phyloP scores from a whole-genome alignment of 768 basidiomycete genomes.

The Tephrocybe sp. region DNA sequence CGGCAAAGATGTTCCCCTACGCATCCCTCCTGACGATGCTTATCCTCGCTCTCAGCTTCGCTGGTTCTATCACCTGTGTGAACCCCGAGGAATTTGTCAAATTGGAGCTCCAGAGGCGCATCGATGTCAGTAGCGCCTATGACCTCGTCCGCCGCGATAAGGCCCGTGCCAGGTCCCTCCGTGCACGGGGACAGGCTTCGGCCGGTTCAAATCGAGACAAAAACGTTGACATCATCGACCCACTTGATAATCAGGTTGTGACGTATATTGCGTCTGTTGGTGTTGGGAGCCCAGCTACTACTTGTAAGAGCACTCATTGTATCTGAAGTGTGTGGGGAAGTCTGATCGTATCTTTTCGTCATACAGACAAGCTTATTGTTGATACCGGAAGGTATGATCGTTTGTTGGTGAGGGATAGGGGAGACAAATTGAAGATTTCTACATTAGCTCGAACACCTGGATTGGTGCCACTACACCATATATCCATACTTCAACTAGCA shows the following conservation, averaged over 20 bases:
- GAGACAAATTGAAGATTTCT: too few relatives aligned
- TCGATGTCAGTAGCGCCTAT: slow-evolving; percentile 47
- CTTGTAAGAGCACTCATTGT: too few relatives aligned
- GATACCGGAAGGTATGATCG: too few relatives aligned
- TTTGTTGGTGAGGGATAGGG: too few relatives aligned
- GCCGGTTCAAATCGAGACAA: slow-evolving; percentile 26
- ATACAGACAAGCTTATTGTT: too few relatives aligned
- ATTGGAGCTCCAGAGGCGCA: slow-evolving; percentile 48
- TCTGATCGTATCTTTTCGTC: too few relatives aligned
- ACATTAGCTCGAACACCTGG: too few relatives aligned
- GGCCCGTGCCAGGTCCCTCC: slow-evolving; percentile 45
- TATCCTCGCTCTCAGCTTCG: slow-evolving; percentile 44
- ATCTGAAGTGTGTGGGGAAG: too few relatives aligned
- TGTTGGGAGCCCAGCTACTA: slow-evolving; percentile 54
- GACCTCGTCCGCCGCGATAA: slow-evolving; percentile 53
- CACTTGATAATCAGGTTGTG: slow-evolving; percentile 33
- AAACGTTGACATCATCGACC: slow-evolving; percentile 44
- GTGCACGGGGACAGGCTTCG: slow-evolving; percentile 34
- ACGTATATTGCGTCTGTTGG: slow-evolving; percentile 47
- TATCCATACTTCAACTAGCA: too few relatives aligned
- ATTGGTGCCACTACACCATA: too few relatives aligned
- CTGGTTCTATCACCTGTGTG: too few relatives aligned
- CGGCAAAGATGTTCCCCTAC: slow-evolving; percentile 33
- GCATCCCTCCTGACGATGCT: slow-evolving; percentile 42
- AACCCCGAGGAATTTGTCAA: slow-evolving; percentile 41